Base-by-base conservation (phyloP, 2,329 filamentous ascomycete species). In the Colletotrichum truncatum region DNA sequence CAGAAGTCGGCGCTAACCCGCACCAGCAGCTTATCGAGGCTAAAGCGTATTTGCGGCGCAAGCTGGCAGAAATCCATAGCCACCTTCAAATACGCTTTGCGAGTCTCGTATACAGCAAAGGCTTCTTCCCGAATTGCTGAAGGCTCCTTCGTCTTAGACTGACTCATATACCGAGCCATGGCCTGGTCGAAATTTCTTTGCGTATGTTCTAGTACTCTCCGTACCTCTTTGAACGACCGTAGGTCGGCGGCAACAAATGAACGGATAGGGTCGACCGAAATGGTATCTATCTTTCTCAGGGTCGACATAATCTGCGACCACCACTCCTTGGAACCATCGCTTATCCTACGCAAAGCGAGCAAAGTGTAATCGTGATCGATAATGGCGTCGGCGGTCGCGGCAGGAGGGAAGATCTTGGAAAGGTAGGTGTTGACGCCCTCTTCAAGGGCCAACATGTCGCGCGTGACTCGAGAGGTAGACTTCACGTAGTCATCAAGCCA, bases 281-380 rank as follows among this genome's bases (percentile, higher is more conserved):
- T 83, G 1, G 82, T 80, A 68, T 98, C 94, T 74, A 96, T 89
- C 75, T 90, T 91, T 77, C 91, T 94, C 73, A 94, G 88, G 34
- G 89, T 88, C 63, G 84, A 84, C 60, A 97, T 80, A 23, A 94
- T 85, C 69, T 91, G 89, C 68, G 87, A 87, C 94, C 94, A 98
- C 82, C 93, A 94, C 74, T 97, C 94, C 72, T 91, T 90, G 58
- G 93, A 91, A 5, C 93, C 93, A 70, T 99, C 95, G 16, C 91
- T 91, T 74, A 94, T 92, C 61, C 92, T 87, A 77, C 92, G 93
- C 77, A 98, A 87, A 14, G 94, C 94, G 67, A 97, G 84, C 49
- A 97, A 84, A 0, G 94, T 96, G 77, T 98, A 98, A 80, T 99
- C 96, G 80, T 97, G 94, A 75, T 99, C 96, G 74, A 99, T 85